Evolutionary conservation across 1,139 yeast species (phyloP).

Genomic region (Blastobotrys serpentis): DNA sequence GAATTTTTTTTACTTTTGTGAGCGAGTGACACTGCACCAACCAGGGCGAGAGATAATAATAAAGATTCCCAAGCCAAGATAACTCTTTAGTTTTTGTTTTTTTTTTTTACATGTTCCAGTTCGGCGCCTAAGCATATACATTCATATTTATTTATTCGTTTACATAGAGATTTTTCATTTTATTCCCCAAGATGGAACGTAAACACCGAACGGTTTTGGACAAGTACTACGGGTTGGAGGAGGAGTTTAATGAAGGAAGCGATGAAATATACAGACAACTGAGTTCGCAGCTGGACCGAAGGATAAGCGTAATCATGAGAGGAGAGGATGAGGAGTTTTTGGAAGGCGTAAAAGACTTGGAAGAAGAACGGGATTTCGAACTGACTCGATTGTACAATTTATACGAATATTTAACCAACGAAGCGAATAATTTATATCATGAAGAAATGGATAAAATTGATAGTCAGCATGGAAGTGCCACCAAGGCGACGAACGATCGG

Average conservation of each 20-base stretch:
- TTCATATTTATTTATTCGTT: too few species aligned
- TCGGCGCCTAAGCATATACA: too few species aligned
- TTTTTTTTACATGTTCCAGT: too few species aligned
- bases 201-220: constrained; percentile 6
- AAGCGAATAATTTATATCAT: constrained; percentile 72
- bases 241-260: constrained; percentile 18
- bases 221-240: constrained; percentile 19
- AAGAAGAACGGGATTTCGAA: constrained; percentile 79
- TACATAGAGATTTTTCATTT: too few species aligned
- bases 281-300: constrained; percentile 15
- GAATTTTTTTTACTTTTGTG: neutral
- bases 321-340: constrained; percentile 67
- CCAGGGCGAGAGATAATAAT: neutral
- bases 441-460: constrained; percentile 72
- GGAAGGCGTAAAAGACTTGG: constrained; percentile 56
- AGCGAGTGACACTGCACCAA: neutral
- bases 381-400: constrained; percentile 70
- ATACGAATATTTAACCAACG: constrained; percentile 77
- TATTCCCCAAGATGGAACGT: constrained; percentile 1
- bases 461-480: constrained; percentile 72
- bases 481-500: constrained; percentile 75
- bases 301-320: constrained; percentile 57
- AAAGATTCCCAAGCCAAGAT: too few species aligned
- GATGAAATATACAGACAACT: constrained; percentile 21
- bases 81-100: too few species aligned